Conservation (phyloP, 23 red algal genomes). For the Gracilaria vermiculophylla region DNA sequence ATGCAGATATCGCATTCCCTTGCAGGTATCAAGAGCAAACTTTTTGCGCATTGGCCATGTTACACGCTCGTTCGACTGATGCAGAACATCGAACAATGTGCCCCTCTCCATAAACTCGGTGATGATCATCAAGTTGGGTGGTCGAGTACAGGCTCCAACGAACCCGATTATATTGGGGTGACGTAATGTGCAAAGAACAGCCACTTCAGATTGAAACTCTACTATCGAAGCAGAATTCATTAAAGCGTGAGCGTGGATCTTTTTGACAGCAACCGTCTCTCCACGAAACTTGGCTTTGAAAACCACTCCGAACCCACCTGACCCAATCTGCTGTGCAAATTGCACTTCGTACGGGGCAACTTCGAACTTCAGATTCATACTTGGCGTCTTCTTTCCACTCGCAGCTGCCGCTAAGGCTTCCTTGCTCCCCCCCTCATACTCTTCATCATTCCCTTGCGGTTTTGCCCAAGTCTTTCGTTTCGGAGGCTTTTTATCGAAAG, state of each 20-base stretch:
- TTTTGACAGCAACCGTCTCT: constrained; percentile 86
- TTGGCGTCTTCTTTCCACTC: constrained; percentile 56
- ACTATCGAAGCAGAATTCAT: constrained; percentile 65
- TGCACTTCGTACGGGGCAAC: constrained; percentile 66
- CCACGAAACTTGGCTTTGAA: constrained; percentile 62
- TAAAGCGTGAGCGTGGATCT: constrained; percentile 75
- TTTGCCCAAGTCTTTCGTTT: constrained; percentile 11
- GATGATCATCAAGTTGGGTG: constrained; percentile 90
- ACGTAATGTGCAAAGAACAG: constrained; percentile 69
- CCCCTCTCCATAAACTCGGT: constrained; percentile 92
- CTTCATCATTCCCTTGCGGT: neutral
- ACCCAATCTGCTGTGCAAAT: constrained; percentile 68
- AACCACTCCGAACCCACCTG: constrained; percentile 72
- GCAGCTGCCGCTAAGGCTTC: constrained; percentile 62
- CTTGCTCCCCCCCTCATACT: constrained; percentile 2
- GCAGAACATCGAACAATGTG: constrained; percentile 94
- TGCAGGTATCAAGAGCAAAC: constrained; percentile 82
- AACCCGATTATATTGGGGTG: constrained; percentile 94
- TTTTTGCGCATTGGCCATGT: constrained; percentile 74
- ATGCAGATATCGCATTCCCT: constrained; percentile 94
- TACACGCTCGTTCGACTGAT: constrained; percentile 58
- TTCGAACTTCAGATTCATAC: constrained; percentile 60
- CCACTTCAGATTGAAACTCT: constrained; percentile 96
- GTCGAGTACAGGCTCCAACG: constrained; percentile 84
- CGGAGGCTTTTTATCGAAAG: constrained; percentile 50